Conservation (phyloP, 345 rosid genomes). For the rapeseed (Brassica napus) region Da-Ae NC_063444.1:31569501-31570000, state of each 20-base stretch:
- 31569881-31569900: background rate
- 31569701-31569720: conserved; percentile 71
- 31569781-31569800: background rate
- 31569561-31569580: conserved; percentile 72
- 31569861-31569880: conserved; percentile 87
- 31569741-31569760: background rate
- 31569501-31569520: background rate
- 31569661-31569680: conserved; percentile 61
- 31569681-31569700: conserved; percentile 68
- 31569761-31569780: conserved; percentile 2
- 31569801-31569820: conserved; percentile 78
- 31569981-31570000: conserved; percentile 66
- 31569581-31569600: conserved; percentile 63
- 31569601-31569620: conserved; percentile 66
- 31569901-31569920: background rate
- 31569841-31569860: conserved; percentile 88
- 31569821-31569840: conserved; percentile 87
- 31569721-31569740: conserved; percentile 49
- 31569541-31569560: conserved; percentile 82
- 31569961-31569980: conserved; percentile 91
- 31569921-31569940: background rate
- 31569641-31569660: conserved; percentile 41
- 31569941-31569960: conserved; percentile 61
- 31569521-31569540: conserved; percentile 34
- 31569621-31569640: conserved; percentile 65